These are phyloP conservation scores for Globisporangium mamillatum DNA, from an alignment of 352 stramenopile genomes.

Conservation along the genomic window DNA sequence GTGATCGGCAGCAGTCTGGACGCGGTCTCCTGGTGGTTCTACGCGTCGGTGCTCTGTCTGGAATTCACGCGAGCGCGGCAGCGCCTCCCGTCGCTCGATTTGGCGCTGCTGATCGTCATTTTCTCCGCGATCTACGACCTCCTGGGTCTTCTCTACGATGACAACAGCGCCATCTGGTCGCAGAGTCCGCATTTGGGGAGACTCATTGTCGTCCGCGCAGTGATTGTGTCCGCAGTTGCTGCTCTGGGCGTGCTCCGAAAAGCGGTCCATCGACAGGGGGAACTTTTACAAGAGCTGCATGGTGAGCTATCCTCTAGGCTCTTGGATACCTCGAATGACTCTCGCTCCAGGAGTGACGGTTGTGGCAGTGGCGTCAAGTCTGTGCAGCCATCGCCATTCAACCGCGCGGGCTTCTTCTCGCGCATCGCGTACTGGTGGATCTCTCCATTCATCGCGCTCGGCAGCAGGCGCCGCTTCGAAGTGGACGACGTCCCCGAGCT, in stretches of 20 bases:
- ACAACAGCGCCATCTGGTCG: not conserved
- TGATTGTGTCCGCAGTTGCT: not conserved
- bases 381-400: conserved; percentile 35
- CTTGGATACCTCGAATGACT: not conserved
- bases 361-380: not conserved
- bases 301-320: not conserved
- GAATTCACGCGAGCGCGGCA: conserved; percentile 6
- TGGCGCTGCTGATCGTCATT: conserved; percentile 16
- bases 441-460: conserved; percentile 56
- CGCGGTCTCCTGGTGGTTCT: conserved; percentile 19
- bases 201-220: not conserved
- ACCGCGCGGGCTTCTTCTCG: conserved; percentile 50
- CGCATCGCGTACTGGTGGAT: conserved; percentile 71
- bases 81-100: not conserved
- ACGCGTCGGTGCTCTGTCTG: conserved; percentile 15
- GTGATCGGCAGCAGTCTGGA: conserved; percentile 18
- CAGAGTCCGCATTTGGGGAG: not conserved
- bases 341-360: not conserved
- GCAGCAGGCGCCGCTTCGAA: conserved; percentile 52
- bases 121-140: conserved; percentile 19
- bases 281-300: not conserved
- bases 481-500: conserved; percentile 57
- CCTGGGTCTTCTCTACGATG: conserved; percentile 2
- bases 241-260: conserved; percentile 17
- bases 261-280: not conserved